Base-by-base conservation (phyloP, 371 early-diverging fungal genomes). In the Rhizopus stolonifer region DNA sequence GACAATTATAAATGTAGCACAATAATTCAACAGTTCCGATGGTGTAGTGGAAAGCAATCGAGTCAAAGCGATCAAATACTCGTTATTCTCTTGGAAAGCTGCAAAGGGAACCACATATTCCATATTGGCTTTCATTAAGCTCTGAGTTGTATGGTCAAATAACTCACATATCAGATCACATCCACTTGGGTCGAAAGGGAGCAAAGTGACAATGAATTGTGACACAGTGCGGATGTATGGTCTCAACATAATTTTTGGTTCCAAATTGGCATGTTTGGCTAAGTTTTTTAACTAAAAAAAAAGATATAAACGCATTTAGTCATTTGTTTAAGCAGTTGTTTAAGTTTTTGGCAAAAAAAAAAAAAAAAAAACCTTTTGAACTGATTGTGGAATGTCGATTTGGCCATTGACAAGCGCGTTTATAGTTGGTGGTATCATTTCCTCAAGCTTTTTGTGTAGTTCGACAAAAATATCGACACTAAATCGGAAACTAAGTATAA, bases 21-120 rank as follows among this genome's bases (percentile, higher is more conserved):
- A 15, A 11, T 49, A 7, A n/a, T 36, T 13, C 13, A 36, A 49
- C 0, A 60, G 21, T 10, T n/a, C 10, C 0, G 10, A 6, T 1
- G 21, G 5, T 0, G 54, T 4, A 9, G 21, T 17, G 0, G 48
- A 49, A n/a, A 60, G 19, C 0, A 22, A 11, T 8, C 6, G 18
- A 6, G 50, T 14, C 13, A 60, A 44, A 4, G 5, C 19, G 0
- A 11, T 3, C 6, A 60, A 22, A 7, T 23, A 14, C 2, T 44
- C 39, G 3, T 52, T 33, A 9, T 44, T 24, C 9, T n/a, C 32
- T 25, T 36, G n/a, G 15, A 45, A n/a, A 0, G 54, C 19, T 10
- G 54, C 54, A 45, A 45, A 60, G 4, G 54, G 49, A 2, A 60
- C 7, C 1, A 53, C 49, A 21, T 34, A 52, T 13, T 43, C 10